These are phyloP conservation scores for Phoma sp. DNA, from an alignment of 2,329 filamentous ascomycete genomes.

Conservation along the genomic window DNA sequence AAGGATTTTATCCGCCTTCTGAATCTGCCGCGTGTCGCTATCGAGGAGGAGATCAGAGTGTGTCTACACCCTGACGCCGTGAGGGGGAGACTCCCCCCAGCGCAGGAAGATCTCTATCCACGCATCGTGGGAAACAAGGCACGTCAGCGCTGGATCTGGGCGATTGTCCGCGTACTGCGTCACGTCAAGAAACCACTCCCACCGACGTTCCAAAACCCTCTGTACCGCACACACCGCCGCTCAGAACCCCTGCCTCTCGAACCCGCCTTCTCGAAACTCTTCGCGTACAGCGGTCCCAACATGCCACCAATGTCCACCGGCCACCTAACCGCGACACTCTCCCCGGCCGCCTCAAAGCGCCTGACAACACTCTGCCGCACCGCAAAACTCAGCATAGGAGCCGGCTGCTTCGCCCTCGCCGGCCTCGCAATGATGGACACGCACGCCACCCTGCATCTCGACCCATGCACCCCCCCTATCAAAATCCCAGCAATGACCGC, in stretches of 20 bases:
- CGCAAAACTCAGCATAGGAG: slow-evolving; percentile 50
- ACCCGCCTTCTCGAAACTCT: slow-evolving; percentile 42
- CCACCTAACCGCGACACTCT: slow-evolving; percentile 42
- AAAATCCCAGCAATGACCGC: slow-evolving; percentile 49
- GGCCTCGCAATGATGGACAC: slow-evolving; percentile 57
- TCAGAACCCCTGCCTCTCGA: slow-evolving; percentile 30
- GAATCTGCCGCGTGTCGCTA: slow-evolving; percentile 16
- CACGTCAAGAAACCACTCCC: slow-evolving; percentile 51
- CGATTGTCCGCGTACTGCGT: slow-evolving; percentile 52
- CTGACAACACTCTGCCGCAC: slow-evolving; percentile 50
- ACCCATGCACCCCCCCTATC: slow-evolving; percentile 20
- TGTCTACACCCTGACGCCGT: slow-evolving; percentile 24
- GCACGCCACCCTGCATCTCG: slow-evolving; percentile 44
- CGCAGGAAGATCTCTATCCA: slow-evolving; percentile 57
- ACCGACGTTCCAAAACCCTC: slow-evolving; percentile 52
- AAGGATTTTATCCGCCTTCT: slow-evolving; percentile 46
- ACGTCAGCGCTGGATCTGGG: slow-evolving; percentile 56
- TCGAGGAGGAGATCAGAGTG: slow-evolving; percentile 16
- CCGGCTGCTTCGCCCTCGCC: slow-evolving; percentile 55
- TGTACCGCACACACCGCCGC: slow-evolving; percentile 35
- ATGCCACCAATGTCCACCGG: slow-evolving; percentile 49
- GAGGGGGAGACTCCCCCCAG: slow-evolving; percentile 45
- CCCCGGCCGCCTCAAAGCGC: slow-evolving; percentile 38
- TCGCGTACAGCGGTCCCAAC: slow-evolving; percentile 46
- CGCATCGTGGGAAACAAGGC: slow-evolving; percentile 46